Evolutionary conservation across 768 basidiomycete genomes (phyloP).

Genomic region (Mycena albidolilacea): DNA sequence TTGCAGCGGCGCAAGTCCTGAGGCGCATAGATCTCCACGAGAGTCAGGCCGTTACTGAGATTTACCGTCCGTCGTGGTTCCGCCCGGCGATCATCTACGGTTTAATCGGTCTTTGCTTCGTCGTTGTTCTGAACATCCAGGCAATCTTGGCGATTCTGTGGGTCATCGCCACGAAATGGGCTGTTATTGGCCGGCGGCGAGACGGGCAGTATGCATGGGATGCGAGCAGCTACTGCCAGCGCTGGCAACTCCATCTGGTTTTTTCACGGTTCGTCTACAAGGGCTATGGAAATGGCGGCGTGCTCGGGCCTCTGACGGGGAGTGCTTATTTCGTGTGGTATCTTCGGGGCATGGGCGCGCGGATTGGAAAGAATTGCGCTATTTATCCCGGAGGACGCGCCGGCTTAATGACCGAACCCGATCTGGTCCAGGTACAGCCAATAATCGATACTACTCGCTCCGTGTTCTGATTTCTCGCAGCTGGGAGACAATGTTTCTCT

Average conservation of each 20-base stretch:
- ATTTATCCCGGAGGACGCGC: constrained; percentile 58
- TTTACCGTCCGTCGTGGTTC: constrained; percentile 56
- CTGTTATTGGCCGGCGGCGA: constrained; percentile 56
- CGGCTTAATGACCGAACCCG: constrained; percentile 65
- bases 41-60: constrained; percentile 41
- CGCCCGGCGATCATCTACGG: constrained; percentile 57
- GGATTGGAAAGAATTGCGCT: constrained; percentile 58
- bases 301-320: constrained; percentile 56
- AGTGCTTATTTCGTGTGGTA: constrained; percentile 62
- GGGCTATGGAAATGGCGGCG: constrained; percentile 59
- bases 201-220: constrained; percentile 62
- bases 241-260: constrained; percentile 62
- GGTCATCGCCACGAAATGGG: constrained; percentile 61
- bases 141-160: constrained; percentile 54
- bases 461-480: constrained; percentile 35
- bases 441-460: not conserved
- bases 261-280: constrained; percentile 53
- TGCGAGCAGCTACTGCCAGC: constrained; percentile 62
- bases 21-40: constrained; percentile 50
- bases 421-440: constrained; percentile 56
- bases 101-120: constrained; percentile 55
- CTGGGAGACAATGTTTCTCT: constrained; percentile 59
- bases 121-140: constrained; percentile 54
- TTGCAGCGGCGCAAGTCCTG: constrained; percentile 56
- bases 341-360: constrained; percentile 59